phyloP scores from a whole-genome alignment of 148 eudicot genomes.

The Talinum fruticosum region DNA sequence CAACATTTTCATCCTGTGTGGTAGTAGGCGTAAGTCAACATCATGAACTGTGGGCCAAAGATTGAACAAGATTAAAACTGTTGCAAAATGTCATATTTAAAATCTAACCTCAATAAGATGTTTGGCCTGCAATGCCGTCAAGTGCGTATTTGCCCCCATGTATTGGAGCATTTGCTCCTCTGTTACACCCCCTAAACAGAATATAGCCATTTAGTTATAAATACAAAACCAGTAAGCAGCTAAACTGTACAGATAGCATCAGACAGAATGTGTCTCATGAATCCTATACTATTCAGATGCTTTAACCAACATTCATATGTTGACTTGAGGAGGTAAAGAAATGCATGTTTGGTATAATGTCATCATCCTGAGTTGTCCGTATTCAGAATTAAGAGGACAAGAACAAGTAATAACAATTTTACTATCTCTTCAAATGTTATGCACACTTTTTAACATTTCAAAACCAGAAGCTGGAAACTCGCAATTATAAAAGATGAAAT shows the following conservation, averaged over 20 bases:
- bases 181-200: slow-evolving; percentile 79
- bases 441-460: not conserved
- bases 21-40: slow-evolving; percentile 21
- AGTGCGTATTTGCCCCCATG: slow-evolving; percentile 83
- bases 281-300: not conserved
- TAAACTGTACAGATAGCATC: not conserved
- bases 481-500: not conserved
- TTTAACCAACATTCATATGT: not conserved
- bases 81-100: slow-evolving; percentile 10
- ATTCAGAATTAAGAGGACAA: not conserved
- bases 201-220: too few species aligned
- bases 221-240: not conserved
- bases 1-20: slow-evolving; percentile 70
- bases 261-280: not conserved
- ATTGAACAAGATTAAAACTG: not conserved
- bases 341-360: not conserved
- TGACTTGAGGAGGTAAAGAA: not conserved
- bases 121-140: slow-evolving; percentile 78
- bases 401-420: not conserved
- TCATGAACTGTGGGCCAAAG: not conserved
- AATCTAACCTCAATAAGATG: slow-evolving; percentile 72
- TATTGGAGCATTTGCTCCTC: slow-evolving; percentile 95
- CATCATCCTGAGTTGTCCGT: not conserved
- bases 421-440: not conserved
- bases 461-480: not conserved